A percentile compares a stretch with the other conserved stretches of the same genome.
Conservation (phyloP, 768 basidiomycete species). For the Lepiota brunneoincarnata region DNA sequence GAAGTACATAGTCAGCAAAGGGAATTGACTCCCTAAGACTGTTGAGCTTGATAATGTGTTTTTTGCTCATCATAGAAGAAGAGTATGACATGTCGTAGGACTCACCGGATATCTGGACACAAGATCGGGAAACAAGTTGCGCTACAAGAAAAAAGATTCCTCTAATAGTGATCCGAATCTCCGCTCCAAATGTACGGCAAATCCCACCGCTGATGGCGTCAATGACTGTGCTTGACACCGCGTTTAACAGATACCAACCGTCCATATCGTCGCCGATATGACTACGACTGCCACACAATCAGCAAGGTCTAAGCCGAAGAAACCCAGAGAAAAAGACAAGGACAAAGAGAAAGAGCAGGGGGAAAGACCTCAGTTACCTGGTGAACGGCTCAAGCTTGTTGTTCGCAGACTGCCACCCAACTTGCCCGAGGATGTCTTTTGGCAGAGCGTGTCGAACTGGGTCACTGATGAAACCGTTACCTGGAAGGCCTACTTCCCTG, state of each 20-base stretch:
- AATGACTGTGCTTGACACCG: not conserved
- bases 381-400: constrained; percentile 79
- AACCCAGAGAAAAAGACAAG: constrained; percentile 34
- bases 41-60: constrained; percentile 65
- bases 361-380: constrained; percentile 26
- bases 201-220: constrained; percentile 7
- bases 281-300: constrained; percentile 19
- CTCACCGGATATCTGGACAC: constrained; percentile 2
- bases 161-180: constrained; percentile 15
- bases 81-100: not conserved
- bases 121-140: not conserved
- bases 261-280: not conserved
- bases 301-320: constrained; percentile 30
- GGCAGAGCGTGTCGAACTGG: constrained; percentile 88
- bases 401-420: constrained; percentile 89
- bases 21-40: constrained; percentile 48
- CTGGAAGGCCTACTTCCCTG: constrained; percentile 67
- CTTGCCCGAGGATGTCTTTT: constrained; percentile 89
- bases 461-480: constrained; percentile 66
- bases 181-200: constrained; percentile 17
- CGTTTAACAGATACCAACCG: not conserved
- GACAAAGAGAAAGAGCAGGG: constrained; percentile 32
- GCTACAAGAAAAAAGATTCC: constrained; percentile 7
- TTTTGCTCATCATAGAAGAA: constrained; percentile 44
- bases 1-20: constrained; percentile 50